phyloP scores from a whole-genome alignment of 495 filamentous ascomycete genomes.

The Bathelium albidoporum region DNA sequence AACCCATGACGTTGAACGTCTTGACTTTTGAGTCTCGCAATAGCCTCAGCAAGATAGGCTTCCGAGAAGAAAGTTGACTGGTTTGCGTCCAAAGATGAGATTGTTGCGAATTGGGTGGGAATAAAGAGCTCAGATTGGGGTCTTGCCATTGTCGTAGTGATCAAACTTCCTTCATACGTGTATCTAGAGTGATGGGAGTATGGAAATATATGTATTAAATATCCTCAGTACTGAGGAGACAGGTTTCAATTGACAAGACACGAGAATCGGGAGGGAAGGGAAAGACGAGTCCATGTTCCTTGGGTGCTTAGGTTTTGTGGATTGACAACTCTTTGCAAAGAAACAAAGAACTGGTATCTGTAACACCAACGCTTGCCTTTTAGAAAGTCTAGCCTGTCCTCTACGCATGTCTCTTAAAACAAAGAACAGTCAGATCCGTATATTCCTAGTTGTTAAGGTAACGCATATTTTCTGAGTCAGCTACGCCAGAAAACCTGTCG shows the following conservation, averaged over 20 bases:
- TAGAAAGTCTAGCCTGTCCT: not conserved
- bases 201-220: too few relatives aligned
- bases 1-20: not conserved
- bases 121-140: not conserved
- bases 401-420: not conserved
- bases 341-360: not conserved
- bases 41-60: not conserved
- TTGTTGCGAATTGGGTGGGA: not conserved
- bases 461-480: too few relatives aligned
- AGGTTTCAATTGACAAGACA: too few relatives aligned
- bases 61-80: not conserved
- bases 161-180: not conserved
- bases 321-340: not conserved
- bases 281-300: not conserved
- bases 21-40: not conserved
- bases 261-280: not conserved
- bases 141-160: not conserved
- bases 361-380: not conserved
- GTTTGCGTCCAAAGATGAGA: not conserved
- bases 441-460: not conserved
- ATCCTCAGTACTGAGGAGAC: too few relatives aligned
- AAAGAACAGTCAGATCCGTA: not conserved
- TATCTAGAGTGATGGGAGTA: too few relatives aligned
- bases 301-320: not conserved
- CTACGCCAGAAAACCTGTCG: too few relatives aligned